Base-by-base conservation (phyloP, 768 basidiomycete genomes). In the Leccinum pellstonianum region DNA sequence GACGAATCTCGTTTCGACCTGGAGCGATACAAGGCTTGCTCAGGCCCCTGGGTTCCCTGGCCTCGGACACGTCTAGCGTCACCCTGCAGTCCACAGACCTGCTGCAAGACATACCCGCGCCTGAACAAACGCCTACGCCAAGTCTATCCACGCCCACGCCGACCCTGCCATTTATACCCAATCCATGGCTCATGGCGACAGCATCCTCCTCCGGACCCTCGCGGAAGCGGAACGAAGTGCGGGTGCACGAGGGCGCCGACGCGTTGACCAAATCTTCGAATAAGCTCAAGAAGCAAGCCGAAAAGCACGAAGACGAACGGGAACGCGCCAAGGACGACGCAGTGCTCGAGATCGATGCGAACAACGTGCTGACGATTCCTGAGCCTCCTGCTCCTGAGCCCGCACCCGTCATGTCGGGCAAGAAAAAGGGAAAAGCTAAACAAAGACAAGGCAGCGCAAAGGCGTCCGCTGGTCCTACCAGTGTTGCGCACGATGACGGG, bases 111-210 rank as follows among this genome's bases (percentile, higher is more conserved):
- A 63, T 54, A 54, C 64, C 57, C 37, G 54, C 8, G 58, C 61
- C 52, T 8, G 62, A 62, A 47, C 31, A 10, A 21, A 58, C 57
- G 2, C 37, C 60, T 2, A 37, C 64, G 25, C 49, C 65, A 29
- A 71, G 58, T 48, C 56, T 48, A 9, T 56, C 65, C 55, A 62
- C 69, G 37, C 61, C 65, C 5, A 55, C 61, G 27, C 62, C 73
- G 4, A 52, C 59, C 10, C 10, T 61, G 5, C 41, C 51, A 3
- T 41, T 60, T 37, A 68, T 72, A 29, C 53, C 71, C 59, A 98
- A 98, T 71, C 95, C 95, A 10, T 98, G 96, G 94, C 86, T 97
- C 17, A 74, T 75, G 1, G 75, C 76, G 10, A 64, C 58, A 7
- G 53, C 43, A 11, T 46, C 77, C 1, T 66, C 78, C 4, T 70